phyloP scores from a whole-genome alignment of 2,329 filamentous ascomycete species.

The Sodiomyces alkalinus region DNA sequence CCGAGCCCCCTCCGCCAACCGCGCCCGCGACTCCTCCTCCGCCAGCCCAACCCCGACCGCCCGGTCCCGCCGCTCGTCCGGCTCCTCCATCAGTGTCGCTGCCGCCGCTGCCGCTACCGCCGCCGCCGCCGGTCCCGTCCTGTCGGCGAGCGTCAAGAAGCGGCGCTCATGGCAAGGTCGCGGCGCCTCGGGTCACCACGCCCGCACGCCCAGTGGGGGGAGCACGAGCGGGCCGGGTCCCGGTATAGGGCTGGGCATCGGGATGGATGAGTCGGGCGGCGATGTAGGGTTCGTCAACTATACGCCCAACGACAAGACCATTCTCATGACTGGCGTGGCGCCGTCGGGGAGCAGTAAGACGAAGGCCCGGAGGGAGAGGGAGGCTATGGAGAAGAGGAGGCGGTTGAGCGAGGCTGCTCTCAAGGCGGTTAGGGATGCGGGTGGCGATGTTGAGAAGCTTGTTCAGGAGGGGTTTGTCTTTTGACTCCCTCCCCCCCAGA shows the following conservation, averaged over 20 bases:
- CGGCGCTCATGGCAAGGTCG: slow-evolving; percentile 14
- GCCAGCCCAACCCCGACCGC: slow-evolving; percentile 22
- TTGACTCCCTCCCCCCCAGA: slow-evolving; percentile 10
- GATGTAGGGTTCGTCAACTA: slow-evolving; percentile 70
- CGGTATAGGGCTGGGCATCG: slow-evolving; percentile 9
- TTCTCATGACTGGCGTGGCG: slow-evolving; percentile 79
- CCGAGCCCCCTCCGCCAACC: slow-evolving; percentile 18
- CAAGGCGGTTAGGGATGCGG: slow-evolving; percentile 53
- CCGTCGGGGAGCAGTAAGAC: slow-evolving; percentile 87
- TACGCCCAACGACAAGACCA: slow-evolving; percentile 62
- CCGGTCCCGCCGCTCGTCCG: slow-evolving; percentile 23
- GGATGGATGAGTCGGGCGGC: slow-evolving; percentile 14
- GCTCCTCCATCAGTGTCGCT: too few species aligned
- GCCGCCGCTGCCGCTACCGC: too few species aligned
- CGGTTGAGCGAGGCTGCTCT: slow-evolving; percentile 53
- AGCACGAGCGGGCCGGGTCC: slow-evolving; percentile 1
- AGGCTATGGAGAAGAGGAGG: slow-evolving; percentile 63
- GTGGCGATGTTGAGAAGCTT: slow-evolving; percentile 46
- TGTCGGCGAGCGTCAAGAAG: slow-evolving; percentile 22
- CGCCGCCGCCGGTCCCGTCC: slow-evolving; percentile 20
- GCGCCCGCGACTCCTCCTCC: slow-evolving; percentile 11
- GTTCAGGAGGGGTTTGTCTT: slow-evolving; percentile 33
- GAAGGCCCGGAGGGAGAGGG: slow-evolving; percentile 80
- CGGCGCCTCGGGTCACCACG: slow-evolving; percentile 12
- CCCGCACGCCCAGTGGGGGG: slow-evolving; percentile 13